Percentiles rank a stretch among this genome's conserved stretches.
phyloP scores from a whole-genome alignment of 257 asterid species.

The Leptodermis oblonga region DNA sequence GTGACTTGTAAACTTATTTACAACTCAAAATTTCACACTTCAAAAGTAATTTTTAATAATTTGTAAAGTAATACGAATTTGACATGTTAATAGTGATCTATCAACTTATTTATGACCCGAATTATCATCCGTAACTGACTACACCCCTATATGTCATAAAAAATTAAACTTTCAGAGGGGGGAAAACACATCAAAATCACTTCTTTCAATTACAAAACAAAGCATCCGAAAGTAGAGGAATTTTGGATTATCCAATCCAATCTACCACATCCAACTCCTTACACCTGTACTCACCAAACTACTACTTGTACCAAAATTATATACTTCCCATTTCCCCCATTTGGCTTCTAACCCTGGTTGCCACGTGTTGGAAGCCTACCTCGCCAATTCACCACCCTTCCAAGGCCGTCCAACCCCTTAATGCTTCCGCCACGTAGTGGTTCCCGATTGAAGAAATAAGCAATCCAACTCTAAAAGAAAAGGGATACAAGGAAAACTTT shows the following conservation, averaged over 20 bases:
- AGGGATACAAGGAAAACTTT: constrained; percentile 9
- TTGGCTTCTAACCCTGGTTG: constrained; percentile 4
- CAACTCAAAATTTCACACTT: too few relatives aligned
- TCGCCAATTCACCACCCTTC: not conserved
- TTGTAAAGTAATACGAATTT: too few relatives aligned
- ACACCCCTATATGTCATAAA: too few relatives aligned
- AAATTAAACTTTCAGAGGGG: constrained; percentile 19
- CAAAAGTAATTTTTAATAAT: too few relatives aligned
- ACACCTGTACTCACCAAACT: constrained; percentile 32
- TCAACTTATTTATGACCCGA: too few relatives aligned
- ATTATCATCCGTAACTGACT: too few relatives aligned
- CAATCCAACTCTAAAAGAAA: constrained; percentile 19
- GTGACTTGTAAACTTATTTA: too few relatives aligned
- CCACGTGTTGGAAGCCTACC: constrained; percentile 42
- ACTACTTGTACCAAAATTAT: not conserved
- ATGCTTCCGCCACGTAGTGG: constrained; percentile 47
- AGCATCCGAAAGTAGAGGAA: constrained; percentile 27
- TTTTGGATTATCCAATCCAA: constrained; percentile 38
- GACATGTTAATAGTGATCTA: too few relatives aligned
- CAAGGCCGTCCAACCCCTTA: constrained; percentile 20
- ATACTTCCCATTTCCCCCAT: constrained; percentile 2
- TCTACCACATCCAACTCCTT: constrained; percentile 24
- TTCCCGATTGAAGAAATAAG: constrained; percentile 50
- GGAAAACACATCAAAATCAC: constrained; percentile 12
- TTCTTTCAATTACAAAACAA: constrained; percentile 33